Percentiles rank a stretch among this genome's conserved stretches.
phyloP scores from a whole-genome alignment of 2,329 filamentous ascomycete genomes.

The Colletotrichum sp. region DNA sequence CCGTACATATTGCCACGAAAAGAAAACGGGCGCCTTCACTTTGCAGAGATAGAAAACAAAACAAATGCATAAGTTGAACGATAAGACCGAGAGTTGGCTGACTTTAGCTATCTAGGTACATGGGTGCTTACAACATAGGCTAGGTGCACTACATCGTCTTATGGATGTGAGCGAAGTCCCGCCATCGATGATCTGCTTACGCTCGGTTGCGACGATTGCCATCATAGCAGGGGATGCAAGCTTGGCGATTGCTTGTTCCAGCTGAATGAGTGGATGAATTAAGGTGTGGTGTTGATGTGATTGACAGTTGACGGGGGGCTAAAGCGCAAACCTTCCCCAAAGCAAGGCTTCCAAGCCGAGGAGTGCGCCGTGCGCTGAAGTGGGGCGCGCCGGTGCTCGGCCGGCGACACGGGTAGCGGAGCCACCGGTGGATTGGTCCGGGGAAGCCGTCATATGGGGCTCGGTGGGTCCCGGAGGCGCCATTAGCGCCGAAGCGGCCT shows the following conservation, averaged over 20 bases:
- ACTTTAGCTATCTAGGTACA: too few relatives aligned
- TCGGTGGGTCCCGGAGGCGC: not conserved
- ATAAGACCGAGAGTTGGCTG: not conserved
- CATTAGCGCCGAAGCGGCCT: not conserved
- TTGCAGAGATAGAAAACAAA: not conserved
- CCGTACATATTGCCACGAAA: too few relatives aligned
- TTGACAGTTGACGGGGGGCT: not conserved
- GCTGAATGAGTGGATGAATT: not conserved
- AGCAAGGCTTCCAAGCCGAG: not conserved
- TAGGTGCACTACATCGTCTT: too few relatives aligned
- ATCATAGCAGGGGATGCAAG: not conserved
- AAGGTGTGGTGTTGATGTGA: not conserved
- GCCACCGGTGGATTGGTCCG: not conserved
- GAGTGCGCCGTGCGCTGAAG: not conserved
- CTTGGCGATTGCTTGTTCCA: not conserved
- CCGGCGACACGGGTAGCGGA: not conserved
- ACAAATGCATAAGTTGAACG: not conserved
- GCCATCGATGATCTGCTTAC: not conserved
- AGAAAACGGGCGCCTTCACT: not conserved
- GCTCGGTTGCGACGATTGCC: not conserved
- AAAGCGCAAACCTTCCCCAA: not conserved
- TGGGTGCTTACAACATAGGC: too few relatives aligned
- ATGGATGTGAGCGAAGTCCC: not conserved
- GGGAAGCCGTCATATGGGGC: not conserved
- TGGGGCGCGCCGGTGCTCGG: not conserved